Evolutionary conservation across 108 stramenopile genomes (phyloP).

Genomic region (Schizochytrium sp.): DNA sequence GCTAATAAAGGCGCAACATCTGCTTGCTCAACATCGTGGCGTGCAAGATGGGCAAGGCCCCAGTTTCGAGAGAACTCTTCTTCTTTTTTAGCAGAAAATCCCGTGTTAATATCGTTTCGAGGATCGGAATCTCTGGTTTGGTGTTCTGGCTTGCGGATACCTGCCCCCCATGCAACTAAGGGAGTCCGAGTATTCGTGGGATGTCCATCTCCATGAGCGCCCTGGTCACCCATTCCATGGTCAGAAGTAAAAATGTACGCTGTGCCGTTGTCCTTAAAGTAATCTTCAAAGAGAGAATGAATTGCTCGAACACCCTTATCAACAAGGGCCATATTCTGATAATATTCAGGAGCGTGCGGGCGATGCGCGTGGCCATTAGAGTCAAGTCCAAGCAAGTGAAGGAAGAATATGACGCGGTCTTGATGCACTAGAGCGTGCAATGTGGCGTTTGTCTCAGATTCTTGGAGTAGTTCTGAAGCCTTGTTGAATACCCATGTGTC

Average conservation of each 20-base stretch:
- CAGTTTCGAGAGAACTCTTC: neutral
- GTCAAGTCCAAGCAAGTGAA: slow-evolving; percentile 54
- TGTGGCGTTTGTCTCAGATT: slow-evolving; percentile 24
- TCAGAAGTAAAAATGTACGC: slow-evolving; percentile 56
- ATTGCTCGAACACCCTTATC: slow-evolving; percentile 48
- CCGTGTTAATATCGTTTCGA: slow-evolving; percentile 21
- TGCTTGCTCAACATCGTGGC: slow-evolving; percentile 46
- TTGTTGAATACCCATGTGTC: slow-evolving; percentile 62
- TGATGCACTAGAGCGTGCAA: neutral
- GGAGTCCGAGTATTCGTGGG: slow-evolving; percentile 57
- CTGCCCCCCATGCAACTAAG: slow-evolving; percentile 35
- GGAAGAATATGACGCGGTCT: slow-evolving; percentile 51
- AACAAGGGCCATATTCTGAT: slow-evolving; percentile 49
- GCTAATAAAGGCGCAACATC: slow-evolving; percentile 10
- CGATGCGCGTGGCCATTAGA: slow-evolving; percentile 53
- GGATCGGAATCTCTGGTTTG: neutral
- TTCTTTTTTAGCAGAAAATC: neutral
- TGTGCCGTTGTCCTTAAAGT: slow-evolving; percentile 24
- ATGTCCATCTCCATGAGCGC: slow-evolving; percentile 49
- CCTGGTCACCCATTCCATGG: slow-evolving; percentile 54
- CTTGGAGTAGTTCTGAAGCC: neutral
- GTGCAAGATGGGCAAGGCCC: slow-evolving; percentile 44
- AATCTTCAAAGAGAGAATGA: slow-evolving; percentile 27
- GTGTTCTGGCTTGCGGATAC: neutral
- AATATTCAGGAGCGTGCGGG: slow-evolving; percentile 55